phyloP scores from a whole-genome alignment of 352 stramenopile genomes.

The Globisporangium heterothallicum region DNA sequence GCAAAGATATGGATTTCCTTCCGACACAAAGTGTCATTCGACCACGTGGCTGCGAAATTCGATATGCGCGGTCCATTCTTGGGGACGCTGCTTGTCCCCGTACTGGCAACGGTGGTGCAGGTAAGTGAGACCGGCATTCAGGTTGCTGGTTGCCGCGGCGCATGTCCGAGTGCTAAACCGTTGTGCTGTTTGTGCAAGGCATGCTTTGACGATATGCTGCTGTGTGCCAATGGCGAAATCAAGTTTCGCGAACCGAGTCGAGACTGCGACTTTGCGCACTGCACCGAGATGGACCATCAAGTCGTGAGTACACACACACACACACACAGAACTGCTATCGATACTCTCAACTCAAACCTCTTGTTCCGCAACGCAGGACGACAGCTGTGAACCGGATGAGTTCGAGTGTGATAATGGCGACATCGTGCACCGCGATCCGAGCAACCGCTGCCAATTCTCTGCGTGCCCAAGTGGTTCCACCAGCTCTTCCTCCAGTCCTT shows the following conservation, averaged over 20 bases:
- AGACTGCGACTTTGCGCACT: slow-evolving; percentile 1
- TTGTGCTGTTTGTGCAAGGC: background rate
- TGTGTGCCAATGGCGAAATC: slow-evolving; percentile 2
- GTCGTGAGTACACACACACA: background rate
- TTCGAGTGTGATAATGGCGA: slow-evolving; percentile 10
- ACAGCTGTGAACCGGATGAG: background rate
- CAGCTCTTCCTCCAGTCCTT: background rate
- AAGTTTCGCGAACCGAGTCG: background rate
- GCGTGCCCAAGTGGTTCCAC: background rate
- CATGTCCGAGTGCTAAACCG: too few relatives aligned
- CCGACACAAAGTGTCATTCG: too few relatives aligned
- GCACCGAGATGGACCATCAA: slow-evolving; percentile 2
- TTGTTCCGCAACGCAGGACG: slow-evolving; percentile 1
- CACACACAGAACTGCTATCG: background rate
- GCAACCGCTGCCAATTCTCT: slow-evolving; percentile 1
- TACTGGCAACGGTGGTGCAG: too few relatives aligned
- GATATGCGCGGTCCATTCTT: too few relatives aligned
- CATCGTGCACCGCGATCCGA: slow-evolving; percentile 7
- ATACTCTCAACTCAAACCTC: too few relatives aligned
- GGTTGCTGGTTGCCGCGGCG: too few relatives aligned
- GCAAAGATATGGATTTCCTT: too few relatives aligned
- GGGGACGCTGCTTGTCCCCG: too few relatives aligned
- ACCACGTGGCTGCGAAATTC: too few relatives aligned
- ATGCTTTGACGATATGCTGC: slow-evolving; percentile 9
- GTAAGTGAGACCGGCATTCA: too few relatives aligned